Conservation (phyloP, 371 early-diverging fungal genomes). For the Mucor sp. region DNA sequence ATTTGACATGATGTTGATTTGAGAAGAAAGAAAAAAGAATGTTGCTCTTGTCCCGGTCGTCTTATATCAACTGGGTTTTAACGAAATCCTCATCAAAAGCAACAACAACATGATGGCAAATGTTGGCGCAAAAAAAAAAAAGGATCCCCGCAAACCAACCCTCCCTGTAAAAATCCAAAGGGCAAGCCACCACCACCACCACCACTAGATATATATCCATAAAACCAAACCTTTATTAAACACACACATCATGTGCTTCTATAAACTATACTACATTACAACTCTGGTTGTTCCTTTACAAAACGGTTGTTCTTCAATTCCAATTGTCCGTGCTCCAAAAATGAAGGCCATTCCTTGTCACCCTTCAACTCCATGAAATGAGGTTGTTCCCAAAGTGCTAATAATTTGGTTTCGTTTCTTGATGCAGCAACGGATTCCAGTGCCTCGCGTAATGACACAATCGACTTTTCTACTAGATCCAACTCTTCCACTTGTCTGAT, state of each 20-base stretch:
- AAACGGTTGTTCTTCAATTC: conserved; percentile 49
- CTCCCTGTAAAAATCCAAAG: neutral
- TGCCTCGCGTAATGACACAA: conserved; percentile 46
- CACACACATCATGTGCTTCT: neutral
- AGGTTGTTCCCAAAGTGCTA: conserved; percentile 54
- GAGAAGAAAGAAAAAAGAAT: conserved; percentile 2
- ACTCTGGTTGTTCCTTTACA: conserved; percentile 22
- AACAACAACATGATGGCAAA: neutral
- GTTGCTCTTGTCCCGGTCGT: neutral
- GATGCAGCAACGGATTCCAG: conserved; percentile 29
- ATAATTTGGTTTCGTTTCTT: conserved; percentile 27
- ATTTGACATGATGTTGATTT: conserved; percentile 19
- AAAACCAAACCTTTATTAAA: neutral
- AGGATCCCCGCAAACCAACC: neutral
- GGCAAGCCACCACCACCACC: conserved; percentile 5
- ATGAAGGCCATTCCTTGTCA: conserved; percentile 49
- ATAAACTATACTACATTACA: neutral
- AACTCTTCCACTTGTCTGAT: conserved; percentile 44
- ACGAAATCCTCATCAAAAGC: neutral
- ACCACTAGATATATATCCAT: no score
- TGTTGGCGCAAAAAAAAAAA: neutral
- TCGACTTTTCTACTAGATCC: conserved; percentile 40
- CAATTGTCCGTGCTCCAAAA: conserved; percentile 49
- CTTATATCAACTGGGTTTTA: neutral
- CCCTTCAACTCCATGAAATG: conserved; percentile 42